These are phyloP conservation scores for Russula earlei DNA, from an alignment of 768 basidiomycete genomes.

Conservation along the genomic window DNA sequence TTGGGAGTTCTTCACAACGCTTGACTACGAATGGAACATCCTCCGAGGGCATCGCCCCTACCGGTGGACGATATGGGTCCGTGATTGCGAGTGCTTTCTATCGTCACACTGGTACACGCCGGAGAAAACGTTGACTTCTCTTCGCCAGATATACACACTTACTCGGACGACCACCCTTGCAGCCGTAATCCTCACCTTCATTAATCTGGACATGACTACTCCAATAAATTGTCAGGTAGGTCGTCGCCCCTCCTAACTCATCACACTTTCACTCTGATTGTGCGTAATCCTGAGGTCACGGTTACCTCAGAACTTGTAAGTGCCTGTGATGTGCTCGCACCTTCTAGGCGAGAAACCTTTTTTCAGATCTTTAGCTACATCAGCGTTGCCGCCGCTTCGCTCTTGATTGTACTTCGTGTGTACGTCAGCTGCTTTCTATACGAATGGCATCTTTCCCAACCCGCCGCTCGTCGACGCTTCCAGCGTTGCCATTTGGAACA, in stretches of 20 bases:
- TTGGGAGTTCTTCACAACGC: background rate
- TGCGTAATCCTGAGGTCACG: background rate
- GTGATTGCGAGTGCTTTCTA: background rate
- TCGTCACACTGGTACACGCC: too few species aligned
- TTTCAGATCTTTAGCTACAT: background rate
- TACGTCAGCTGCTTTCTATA: background rate
- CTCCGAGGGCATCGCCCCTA: slow-evolving; percentile 2
- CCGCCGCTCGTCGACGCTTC: background rate
- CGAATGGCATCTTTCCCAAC: background rate
- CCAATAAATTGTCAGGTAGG: slow-evolving; percentile 3
- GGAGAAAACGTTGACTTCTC: background rate
- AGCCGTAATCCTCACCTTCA: background rate
- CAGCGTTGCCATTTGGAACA: slow-evolving; percentile 2
- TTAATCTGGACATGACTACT: background rate
- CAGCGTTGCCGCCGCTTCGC: background rate
- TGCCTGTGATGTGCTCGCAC: too few species aligned
- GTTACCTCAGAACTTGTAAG: background rate
- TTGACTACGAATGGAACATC: background rate
- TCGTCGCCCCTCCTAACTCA: background rate
- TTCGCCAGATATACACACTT: slow-evolving; percentile 1
- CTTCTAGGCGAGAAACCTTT: too few species aligned
- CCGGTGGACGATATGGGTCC: slow-evolving; percentile 4
- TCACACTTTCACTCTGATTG: background rate
- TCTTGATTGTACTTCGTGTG: slow-evolving; percentile 1
- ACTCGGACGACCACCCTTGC: background rate